Base-by-base conservation (phyloP, 2,329 filamentous ascomycete genomes). In the Alternaria infectoria region DNA sequence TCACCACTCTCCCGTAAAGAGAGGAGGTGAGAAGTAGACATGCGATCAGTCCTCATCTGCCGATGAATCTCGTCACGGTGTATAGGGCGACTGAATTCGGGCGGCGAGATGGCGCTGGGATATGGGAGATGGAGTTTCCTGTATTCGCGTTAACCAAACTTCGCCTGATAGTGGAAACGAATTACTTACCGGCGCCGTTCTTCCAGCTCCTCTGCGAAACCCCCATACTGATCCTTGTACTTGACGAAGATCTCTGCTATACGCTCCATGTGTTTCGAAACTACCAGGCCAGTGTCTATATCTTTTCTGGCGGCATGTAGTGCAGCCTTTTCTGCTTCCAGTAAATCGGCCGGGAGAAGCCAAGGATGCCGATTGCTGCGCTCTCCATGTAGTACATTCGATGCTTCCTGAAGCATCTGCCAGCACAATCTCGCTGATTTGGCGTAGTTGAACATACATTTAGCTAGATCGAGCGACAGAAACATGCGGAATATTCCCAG, bases 91-190 rank as follows among this genome's bases (percentile, higher is more conserved):
- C 6, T 36, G 7, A 36, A 3, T 36, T 36, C 30, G 30, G 30
- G 30, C 30, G 30, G 30, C 7, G 30, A 36, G 30, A 36, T 36
- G 7, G 30, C 30, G 7, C 30, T 36, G 30, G 30, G 30, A 36
- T 36, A 5, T 36, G 30, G 30, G 30, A 36, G 30, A 36, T 36
- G 30, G 13, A 36, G 30, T 36, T 36, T 36, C 6, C 30, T 36
- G 30, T 36, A 36, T 0, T 15, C 30, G 3, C 30, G 30, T 36
- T 36, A 36, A 15, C 4, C 30, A 36, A 36, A 36, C 30, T 36
- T 2, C 30, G 30, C 7, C 1, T 36, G 7, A 1, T 2, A 36
- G 30, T 0, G 13, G 13, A 15, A 36, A 9, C 2, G 13, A 15
- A 32, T 5, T 36, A 5, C 30, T 36, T 36, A 36, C 30, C 30